These are phyloP conservation scores for Fragaria vesca DNA, from an alignment of 306 rosid species.

Conservation along the genomic window DNA sequence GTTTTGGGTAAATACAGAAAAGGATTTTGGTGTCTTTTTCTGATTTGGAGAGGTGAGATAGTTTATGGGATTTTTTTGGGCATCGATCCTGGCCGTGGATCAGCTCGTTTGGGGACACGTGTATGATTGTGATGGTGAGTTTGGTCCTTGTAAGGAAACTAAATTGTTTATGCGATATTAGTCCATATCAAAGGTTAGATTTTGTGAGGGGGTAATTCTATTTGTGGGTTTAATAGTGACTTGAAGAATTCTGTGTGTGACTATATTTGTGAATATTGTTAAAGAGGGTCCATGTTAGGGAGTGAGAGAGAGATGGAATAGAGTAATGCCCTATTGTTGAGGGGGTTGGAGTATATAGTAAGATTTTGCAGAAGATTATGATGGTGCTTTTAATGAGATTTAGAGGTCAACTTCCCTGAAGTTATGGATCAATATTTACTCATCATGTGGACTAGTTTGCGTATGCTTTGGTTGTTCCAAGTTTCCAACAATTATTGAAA, in stretches of 20 bases:
- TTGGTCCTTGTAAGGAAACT: background rate
- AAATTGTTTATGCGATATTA: background rate
- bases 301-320: background rate
- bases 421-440: background rate
- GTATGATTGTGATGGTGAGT: background rate
- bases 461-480: background rate
- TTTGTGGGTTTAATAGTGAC: background rate
- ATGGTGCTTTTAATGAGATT: slow-evolving; percentile 2
- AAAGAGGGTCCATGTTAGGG: too few relatives aligned
- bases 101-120: background rate
- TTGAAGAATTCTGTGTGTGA: background rate
- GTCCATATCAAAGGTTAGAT: background rate
- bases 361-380: background rate
- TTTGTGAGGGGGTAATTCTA: background rate
- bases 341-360: background rate
- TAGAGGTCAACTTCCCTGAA: slow-evolving; percentile 6
- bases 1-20: background rate
- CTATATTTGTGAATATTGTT: background rate
- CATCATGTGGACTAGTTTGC: background rate
- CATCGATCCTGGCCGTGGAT: slow-evolving; percentile 3
- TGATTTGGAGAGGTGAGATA: background rate
- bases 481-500: background rate
- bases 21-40: background rate
- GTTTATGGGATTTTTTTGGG: background rate
- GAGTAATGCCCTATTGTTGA: background rate